These are phyloP conservation scores for Exsudoporus floridanus DNA, from an alignment of 1,284 basidiomycete species.

Conservation along the genomic window DNA sequence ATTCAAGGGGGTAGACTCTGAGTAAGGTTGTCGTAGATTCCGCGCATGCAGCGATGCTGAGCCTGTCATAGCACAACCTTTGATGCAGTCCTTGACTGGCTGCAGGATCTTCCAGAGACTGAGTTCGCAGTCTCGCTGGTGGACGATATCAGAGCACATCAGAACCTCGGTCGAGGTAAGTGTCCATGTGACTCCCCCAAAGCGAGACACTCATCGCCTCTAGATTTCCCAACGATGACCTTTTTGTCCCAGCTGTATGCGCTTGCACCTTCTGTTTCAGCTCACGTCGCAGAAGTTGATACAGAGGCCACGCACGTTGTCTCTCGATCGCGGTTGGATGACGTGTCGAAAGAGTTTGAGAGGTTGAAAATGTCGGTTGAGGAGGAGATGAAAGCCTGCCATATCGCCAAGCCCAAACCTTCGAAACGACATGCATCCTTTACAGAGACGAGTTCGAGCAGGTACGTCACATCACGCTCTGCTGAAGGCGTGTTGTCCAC, in stretches of 20 bases:
- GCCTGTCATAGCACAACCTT: slow-evolving; percentile 41
- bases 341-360: slow-evolving; percentile 13
- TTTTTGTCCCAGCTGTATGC: slow-evolving; percentile 52
- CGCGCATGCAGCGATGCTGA: slow-evolving; percentile 9
- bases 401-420: slow-evolving; percentile 41
- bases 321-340: slow-evolving; percentile 23
- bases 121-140: slow-evolving; percentile 38
- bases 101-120: slow-evolving; percentile 32
- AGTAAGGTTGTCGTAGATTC: slow-evolving; percentile 21
- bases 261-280: slow-evolving; percentile 40
- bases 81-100: slow-evolving; percentile 43
- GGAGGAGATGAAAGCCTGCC: slow-evolving; percentile 36
- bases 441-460: slow-evolving; percentile 20
- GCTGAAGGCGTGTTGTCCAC: not conserved
- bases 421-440: slow-evolving; percentile 36
- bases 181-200: not conserved
- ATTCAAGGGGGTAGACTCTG: slow-evolving; percentile 24
- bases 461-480: slow-evolving; percentile 17
- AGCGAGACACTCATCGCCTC: slow-evolving; percentile 6
- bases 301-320: slow-evolving; percentile 27
- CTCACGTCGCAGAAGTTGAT: slow-evolving; percentile 30
- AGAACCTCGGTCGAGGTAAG: slow-evolving; percentile 51
- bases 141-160: slow-evolving; percentile 50
- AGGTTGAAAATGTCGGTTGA: slow-evolving; percentile 33
- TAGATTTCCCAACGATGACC: slow-evolving; percentile 55